phyloP scores from a whole-genome alignment of 2,329 filamentous ascomycete species.

The Cladosporium austrohemisphaericum region DNA sequence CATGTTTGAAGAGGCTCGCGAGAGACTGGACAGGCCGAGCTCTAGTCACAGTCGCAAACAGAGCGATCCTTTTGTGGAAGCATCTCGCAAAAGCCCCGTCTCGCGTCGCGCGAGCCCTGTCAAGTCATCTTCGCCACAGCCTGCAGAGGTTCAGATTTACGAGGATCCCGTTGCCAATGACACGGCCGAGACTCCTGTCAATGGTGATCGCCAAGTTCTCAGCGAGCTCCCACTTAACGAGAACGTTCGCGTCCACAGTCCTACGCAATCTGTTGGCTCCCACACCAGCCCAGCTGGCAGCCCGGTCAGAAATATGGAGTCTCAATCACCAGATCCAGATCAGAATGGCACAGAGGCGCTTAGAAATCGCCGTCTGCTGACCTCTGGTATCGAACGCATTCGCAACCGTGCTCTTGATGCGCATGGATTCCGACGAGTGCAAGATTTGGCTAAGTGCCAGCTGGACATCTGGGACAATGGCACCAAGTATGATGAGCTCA shows the following conservation, averaged over 20 bases:
- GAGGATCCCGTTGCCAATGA: conserved; percentile 50
- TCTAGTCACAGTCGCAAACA: conserved; percentile 11
- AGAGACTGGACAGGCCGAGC: conserved; percentile 19
- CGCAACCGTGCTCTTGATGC: conserved; percentile 70
- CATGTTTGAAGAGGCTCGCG: conserved; percentile 33
- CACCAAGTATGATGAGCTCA: conserved; percentile 65
- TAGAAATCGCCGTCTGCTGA: conserved; percentile 57
- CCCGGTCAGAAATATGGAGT: conserved; percentile 22
- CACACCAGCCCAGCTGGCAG: conserved; percentile 29
- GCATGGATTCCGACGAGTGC: conserved; percentile 74
- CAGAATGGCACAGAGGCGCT: conserved; percentile 41
- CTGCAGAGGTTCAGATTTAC: conserved; percentile 48
- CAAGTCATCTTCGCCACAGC: conserved; percentile 25
- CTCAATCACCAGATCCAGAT: conserved; percentile 23
- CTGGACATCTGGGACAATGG: conserved; percentile 60
- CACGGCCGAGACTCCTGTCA: conserved; percentile 25
- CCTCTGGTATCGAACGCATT: conserved; percentile 71
- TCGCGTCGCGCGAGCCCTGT: conserved; percentile 22
- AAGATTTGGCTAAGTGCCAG: conserved; percentile 67
- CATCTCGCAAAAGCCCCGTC: conserved; percentile 1
- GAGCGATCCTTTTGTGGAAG: conserved; percentile 15
- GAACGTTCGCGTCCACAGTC: conserved; percentile 33
- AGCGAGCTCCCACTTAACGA: conserved; percentile 51
- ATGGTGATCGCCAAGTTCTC: conserved; percentile 41
- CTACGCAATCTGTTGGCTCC: conserved; percentile 28